A percentile compares a stretch with the other conserved stretches of the same genome.
These are phyloP conservation scores for Epithele typhae DNA, from an alignment of 768 basidiomycete genomes.

Conservation along the genomic window DNA sequence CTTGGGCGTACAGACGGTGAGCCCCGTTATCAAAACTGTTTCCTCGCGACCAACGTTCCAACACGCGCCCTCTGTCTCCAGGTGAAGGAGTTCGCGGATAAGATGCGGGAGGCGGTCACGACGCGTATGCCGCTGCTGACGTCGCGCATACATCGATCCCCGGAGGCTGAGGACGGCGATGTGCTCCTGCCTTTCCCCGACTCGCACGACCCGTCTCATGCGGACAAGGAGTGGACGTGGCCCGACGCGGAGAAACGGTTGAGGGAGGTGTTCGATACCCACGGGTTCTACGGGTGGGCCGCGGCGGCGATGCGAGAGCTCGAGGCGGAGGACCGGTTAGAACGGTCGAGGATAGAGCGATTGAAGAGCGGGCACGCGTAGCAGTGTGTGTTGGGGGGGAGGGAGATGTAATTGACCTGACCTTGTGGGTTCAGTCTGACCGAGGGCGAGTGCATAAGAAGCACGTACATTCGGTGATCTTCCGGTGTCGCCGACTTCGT, in stretches of 20 bases:
- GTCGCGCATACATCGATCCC: constrained; percentile 46
- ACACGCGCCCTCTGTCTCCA: constrained; percentile 17
- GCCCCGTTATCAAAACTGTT: constrained; percentile 18
- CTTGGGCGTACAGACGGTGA: constrained; percentile 54
- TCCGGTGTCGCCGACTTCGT: too few relatives aligned
- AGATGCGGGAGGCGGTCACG: constrained; percentile 49
- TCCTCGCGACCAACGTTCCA: not conserved
- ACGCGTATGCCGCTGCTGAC: constrained; percentile 46
- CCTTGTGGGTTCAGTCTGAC: too few relatives aligned
- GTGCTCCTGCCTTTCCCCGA: not conserved
- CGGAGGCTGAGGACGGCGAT: constrained; percentile 22
- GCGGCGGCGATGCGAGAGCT: constrained; percentile 49
- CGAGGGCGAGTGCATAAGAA: too few relatives aligned
- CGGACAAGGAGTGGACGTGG: constrained; percentile 41
- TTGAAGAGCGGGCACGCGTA: constrained; percentile 26
- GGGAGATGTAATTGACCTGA: too few relatives aligned
- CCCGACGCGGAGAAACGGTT: constrained; percentile 51
- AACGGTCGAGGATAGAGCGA: constrained; percentile 46
- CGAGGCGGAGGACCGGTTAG: constrained; percentile 52
- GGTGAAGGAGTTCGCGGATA: constrained; percentile 56
- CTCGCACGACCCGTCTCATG: not conserved
- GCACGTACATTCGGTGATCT: too few relatives aligned
- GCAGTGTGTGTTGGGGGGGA: not conserved
- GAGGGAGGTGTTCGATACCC: constrained; percentile 50
- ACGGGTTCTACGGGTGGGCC: constrained; percentile 54